Base-by-base conservation (phyloP, 1,284 basidiomycete genomes). In the Cystobasidium slooffiae region DNA sequence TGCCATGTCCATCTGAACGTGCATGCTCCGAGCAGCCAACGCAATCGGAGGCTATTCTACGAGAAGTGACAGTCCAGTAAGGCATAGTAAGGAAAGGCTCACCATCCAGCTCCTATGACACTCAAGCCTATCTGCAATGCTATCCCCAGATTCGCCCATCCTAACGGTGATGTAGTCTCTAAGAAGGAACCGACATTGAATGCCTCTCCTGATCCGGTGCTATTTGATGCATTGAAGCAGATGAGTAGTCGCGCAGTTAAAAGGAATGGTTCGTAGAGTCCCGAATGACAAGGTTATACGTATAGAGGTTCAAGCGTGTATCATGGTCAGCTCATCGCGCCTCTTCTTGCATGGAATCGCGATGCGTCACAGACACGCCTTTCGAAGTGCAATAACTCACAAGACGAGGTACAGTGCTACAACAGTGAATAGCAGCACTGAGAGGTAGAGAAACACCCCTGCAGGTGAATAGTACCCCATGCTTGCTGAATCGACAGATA, bases 71-170 rank as follows among this genome's bases (percentile, higher is more conserved):
- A 37, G 37, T 56, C 10, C 14, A 14, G 14, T 24, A 16, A 24
- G 53, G 39, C 12, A 43, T 5, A 9, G 41, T 74, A 18, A 51
- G 56, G 37, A 46, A n/a, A 39, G 9, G n/a, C 91, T 77, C 75
- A 96, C 96, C 96, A 98, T 83, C 92, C 96, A 59, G 96, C 96
- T 75, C 96, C 97, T 6, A 94, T 84, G 6, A 97, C 95, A 79
- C 92, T 94, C 59, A 99, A 82, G 2, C 97, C 96, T 76, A 97
- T 94, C 81, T 94, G 97, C 55, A 98, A 85, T 46, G 91, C 94
- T 74, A 98, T 91, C 9, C 96, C 96, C 5, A 89, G 87, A 75
- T 93, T 87, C 0, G 91, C 95, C 94, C 94, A 98, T 22, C 90
- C 89, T 83, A 93, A 97, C 0, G 97, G 97, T 81, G 89, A 93